A percentile compares a stretch with the other conserved stretches of the same genome.
phyloP scores from a whole-genome alignment of 768 basidiomycete species.

The Botryobasidium botryosum region DNA sequence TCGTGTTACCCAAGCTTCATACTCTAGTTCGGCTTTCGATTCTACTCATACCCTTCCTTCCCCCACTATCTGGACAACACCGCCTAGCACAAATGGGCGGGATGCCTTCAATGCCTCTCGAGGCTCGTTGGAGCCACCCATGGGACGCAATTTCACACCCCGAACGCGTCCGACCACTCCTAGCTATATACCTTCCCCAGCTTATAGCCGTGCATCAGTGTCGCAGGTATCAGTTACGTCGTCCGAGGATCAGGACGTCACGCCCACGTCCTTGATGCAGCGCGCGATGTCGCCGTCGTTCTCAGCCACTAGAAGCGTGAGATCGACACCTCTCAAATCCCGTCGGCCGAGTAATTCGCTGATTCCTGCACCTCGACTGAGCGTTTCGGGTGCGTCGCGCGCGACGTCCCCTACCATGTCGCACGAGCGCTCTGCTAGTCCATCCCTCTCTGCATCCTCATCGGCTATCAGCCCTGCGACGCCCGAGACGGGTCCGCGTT shows the following conservation, averaged over 20 bases:
- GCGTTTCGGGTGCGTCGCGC: too few species aligned
- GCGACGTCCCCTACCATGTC: constrained; percentile 59
- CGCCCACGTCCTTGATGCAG: constrained; percentile 28
- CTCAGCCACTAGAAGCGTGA: constrained; percentile 12
- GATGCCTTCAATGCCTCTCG: too few species aligned
- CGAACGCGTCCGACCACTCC: constrained; percentile 66
- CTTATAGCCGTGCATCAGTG: constrained; percentile 27
- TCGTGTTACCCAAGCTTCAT: too few species aligned
- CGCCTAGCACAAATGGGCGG: too few species aligned
- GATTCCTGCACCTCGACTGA: too few species aligned
- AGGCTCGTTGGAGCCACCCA: too few species aligned
- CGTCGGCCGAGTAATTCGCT: constrained; percentile 1
- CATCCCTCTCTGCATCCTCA: constrained; percentile 24
- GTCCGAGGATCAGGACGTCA: constrained; percentile 28
- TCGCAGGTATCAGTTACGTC: constrained; percentile 31
- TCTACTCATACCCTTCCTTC: too few species aligned
- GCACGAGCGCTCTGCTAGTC: constrained; percentile 38
- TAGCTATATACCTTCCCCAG: constrained; percentile 57
- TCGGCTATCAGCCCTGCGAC: constrained; percentile 16
- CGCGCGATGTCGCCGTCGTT: constrained; percentile 50
- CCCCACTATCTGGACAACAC: too few species aligned
- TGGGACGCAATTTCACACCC: too few species aligned
- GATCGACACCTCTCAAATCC: constrained; percentile 12
- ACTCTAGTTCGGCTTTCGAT: too few species aligned
- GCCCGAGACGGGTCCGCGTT: too few species aligned